A percentile compares a stretch with the other conserved stretches of the same genome.
These are phyloP conservation scores for Paramecium sexaurelia DNA, from an alignment of 73 alveolate species.

Conservation along the genomic window DNA sequence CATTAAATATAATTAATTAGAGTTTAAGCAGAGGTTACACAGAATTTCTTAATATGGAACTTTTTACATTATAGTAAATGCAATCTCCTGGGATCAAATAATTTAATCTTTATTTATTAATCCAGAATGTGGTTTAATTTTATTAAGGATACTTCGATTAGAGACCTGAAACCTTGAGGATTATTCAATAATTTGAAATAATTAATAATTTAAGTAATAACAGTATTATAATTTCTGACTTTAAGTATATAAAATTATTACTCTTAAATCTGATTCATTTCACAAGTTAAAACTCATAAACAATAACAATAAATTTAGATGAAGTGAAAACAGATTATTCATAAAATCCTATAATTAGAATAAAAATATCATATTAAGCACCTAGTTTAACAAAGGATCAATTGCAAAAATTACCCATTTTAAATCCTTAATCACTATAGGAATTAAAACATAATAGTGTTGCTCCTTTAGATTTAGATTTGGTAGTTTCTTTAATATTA, in stretches of 20 bases:
- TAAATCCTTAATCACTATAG: not conserved
- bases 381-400: not conserved
- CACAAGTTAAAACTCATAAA: not conserved
- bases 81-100: not conserved
- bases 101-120: not conserved
- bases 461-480: not conserved
- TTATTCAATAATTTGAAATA: not conserved
- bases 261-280: not conserved
- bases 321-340: not conserved
- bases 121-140: not conserved
- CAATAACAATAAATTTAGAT: not conserved
- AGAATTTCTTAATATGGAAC: not conserved
- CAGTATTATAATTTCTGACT: not conserved
- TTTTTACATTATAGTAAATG: not conserved
- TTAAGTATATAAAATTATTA: not conserved
- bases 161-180: not conserved
- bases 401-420: not conserved
- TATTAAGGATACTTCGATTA: not conserved
- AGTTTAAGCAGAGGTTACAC: not conserved
- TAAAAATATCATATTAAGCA: not conserved
- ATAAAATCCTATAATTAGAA: not conserved
- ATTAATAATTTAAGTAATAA: not conserved
- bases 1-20: not conserved
- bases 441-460: not conserved
- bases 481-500: not conserved